These are phyloP conservation scores for Chaetomium olivaceum DNA, from an alignment of 2,329 filamentous ascomycete species.

Conservation along the genomic window DNA sequence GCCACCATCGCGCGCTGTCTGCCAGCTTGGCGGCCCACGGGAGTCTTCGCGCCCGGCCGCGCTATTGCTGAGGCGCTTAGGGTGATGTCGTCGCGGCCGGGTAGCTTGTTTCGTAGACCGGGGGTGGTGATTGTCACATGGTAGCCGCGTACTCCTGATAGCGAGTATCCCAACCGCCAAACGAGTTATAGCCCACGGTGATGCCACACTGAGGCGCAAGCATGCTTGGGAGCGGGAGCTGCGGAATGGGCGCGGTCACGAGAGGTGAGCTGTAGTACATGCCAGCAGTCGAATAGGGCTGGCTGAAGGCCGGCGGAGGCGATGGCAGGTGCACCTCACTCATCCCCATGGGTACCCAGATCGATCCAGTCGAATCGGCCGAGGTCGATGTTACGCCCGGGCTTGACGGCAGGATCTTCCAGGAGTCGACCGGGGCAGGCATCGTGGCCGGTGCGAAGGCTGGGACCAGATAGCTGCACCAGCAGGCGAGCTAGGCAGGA, in stretches of 20 bases:
- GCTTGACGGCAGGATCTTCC: constrained; percentile 89
- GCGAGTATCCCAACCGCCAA: constrained; percentile 77
- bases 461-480: constrained; percentile 81
- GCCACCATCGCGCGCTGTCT: constrained; percentile 32
- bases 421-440: constrained; percentile 75
- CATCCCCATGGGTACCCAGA: constrained; percentile 80
- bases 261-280: constrained; percentile 80
- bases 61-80: constrained; percentile 35
- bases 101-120: constrained; percentile 48
- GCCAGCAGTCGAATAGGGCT: constrained; percentile 71
- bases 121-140: constrained; percentile 71
- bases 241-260: constrained; percentile 70
- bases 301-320: constrained; percentile 76
- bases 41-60: constrained; percentile 32
- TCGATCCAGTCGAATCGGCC: constrained; percentile 65
- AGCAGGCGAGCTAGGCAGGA: constrained; percentile 79
- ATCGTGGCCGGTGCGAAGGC: constrained; percentile 63
- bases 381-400: constrained; percentile 73
- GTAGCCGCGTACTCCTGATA: constrained; percentile 83
- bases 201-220: constrained; percentile 82
- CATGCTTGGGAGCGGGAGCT: constrained; percentile 83
- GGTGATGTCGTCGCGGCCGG: constrained; percentile 50
- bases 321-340: constrained; percentile 74
- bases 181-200: constrained; percentile 71
- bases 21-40: constrained; percentile 24